Base-by-base conservation (phyloP, 2,329 filamentous ascomycete genomes). In the Sporothrix dimorphospora region DNA sequence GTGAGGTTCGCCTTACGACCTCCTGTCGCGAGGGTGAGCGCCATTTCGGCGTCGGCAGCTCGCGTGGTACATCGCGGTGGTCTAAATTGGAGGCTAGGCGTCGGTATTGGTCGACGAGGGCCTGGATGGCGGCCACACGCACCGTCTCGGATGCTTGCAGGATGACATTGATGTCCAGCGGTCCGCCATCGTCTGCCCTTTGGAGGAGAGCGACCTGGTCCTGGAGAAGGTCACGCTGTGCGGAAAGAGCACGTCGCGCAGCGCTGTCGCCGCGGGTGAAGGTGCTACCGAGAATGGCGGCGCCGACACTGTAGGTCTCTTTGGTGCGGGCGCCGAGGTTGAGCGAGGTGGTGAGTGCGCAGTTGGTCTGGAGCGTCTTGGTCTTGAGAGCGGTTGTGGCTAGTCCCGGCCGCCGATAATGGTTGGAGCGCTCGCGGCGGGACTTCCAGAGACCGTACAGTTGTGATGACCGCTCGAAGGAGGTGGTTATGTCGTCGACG, bases 391-490 rank as follows among this genome's bases (percentile, higher is more conserved):
- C 72, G 14, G 61, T 73, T 38, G 66, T 74, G 34, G 61, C 21
- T 4, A 19, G 21, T 19, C 51, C 70, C 30, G 71, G 73, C 2
- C 73, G 74, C 21, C 73, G 75, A 71, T 83, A 82, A 72, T 80
- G 79, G 72, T 83, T 82, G 40, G 76, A 69, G 53, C 73, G 73
- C 71, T 79, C 78, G 42, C 80, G 77, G 24, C 77, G 77, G 70
- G 76, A 76, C 71, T 79, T 80, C 82, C 82, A 83, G 21, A 73
- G 76, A 1, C 77, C 74, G 77, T 83, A 82, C 72, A 78, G 78
- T 40, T 78, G 76, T 3, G 80, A 75, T 12, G 76, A 79, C 21
- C 73, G 74, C 27, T 77, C 77, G 70, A 81, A 81, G 9, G 78
- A 77, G 21, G 77, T 75, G 16, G 77, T 71, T 8, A 82, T 75